phyloP scores from a whole-genome alignment of 345 rosid genomes.

The Citrus mangshanensis region DNA sequence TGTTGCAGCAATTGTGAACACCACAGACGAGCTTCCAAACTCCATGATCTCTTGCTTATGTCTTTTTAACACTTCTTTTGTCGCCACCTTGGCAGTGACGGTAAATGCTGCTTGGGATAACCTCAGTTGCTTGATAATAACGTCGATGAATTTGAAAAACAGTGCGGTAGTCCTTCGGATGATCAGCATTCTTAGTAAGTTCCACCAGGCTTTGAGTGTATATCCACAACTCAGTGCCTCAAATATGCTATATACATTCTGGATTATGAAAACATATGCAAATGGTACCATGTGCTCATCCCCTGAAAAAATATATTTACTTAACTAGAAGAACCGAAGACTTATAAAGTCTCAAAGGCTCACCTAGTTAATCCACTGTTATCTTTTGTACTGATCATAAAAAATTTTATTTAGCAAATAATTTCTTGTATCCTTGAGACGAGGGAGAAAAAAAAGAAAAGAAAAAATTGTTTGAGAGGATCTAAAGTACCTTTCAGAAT shows the following conservation, averaged over 20 bases:
- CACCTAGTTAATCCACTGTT: no score
- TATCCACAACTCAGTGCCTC: conserved; percentile 2
- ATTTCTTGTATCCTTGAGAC: no score
- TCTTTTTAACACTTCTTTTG: conserved; percentile 31
- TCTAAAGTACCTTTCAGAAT: conserved; percentile 24
- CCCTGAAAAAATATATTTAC: no score
- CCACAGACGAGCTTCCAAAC: conserved; percentile 32
- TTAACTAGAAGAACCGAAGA: no score
- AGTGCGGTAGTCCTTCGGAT: not conserved
- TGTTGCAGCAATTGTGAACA: conserved; percentile 33
- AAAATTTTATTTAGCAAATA: no score
- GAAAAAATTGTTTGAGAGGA: not conserved
- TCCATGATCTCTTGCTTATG: conserved; percentile 36
- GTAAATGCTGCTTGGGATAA: conserved; percentile 27
- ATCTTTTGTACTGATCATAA: no score
- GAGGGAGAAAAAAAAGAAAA: not conserved
- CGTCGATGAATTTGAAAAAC: conserved; percentile 3
- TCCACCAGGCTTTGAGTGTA: conserved; percentile 10
- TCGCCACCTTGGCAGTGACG: conserved; percentile 34
- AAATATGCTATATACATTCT: conserved; percentile 2
- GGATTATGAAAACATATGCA: conserved; percentile 11
- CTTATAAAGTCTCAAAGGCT: no score
- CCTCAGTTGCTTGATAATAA: conserved; percentile 24
- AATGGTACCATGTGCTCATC: not conserved
- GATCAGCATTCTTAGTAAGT: conserved; percentile 23